Evolutionary conservation across 2,329 filamentous ascomycete species (phyloP).

Genomic region (Colletotrichum cuscutae): DNA sequence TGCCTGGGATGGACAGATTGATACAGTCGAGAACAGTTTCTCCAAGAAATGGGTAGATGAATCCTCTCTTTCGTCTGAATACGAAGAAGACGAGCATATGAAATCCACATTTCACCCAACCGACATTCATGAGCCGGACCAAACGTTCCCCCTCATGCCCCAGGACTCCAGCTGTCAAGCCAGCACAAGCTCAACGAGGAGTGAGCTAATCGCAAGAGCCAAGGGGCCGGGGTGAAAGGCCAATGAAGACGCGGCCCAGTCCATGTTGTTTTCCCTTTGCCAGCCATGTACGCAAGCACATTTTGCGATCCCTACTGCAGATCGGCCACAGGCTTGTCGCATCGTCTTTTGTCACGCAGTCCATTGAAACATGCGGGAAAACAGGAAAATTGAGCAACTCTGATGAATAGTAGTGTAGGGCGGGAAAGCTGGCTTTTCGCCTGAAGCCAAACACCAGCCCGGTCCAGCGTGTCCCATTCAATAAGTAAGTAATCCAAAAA

Average conservation of each 20-base stretch:
- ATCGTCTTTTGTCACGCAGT: conserved; percentile 22
- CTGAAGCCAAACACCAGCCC: background rate
- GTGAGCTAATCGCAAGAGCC: conserved; percentile 9
- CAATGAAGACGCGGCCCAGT: conserved; percentile 12
- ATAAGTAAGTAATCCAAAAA: background rate
- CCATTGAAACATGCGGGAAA: conserved; percentile 4
- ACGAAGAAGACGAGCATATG: background rate
- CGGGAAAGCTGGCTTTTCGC: conserved; percentile 9
- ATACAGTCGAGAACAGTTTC: background rate
- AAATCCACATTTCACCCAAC: background rate
- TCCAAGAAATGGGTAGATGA: background rate
- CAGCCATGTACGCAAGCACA: conserved; percentile 33
- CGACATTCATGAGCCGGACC: conserved; percentile 5
- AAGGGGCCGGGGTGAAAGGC: conserved; percentile 1
- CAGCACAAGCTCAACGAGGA: background rate
- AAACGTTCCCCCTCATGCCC: conserved; percentile 5
- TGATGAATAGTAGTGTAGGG: background rate
- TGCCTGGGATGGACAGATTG: too few relatives aligned
- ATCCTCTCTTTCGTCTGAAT: background rate
- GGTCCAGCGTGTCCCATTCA: background rate
- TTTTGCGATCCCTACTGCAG: conserved; percentile 26
- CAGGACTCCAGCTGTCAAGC: conserved; percentile 4
- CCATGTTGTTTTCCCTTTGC: background rate
- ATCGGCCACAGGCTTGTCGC: conserved; percentile 24
- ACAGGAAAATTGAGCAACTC: conserved; percentile 21